Evolutionary conservation across 192 early-diverging fungal genomes (phyloP), one percentile per base, ranked within the genome.

Genomic region (Podila verticillata): DNA sequence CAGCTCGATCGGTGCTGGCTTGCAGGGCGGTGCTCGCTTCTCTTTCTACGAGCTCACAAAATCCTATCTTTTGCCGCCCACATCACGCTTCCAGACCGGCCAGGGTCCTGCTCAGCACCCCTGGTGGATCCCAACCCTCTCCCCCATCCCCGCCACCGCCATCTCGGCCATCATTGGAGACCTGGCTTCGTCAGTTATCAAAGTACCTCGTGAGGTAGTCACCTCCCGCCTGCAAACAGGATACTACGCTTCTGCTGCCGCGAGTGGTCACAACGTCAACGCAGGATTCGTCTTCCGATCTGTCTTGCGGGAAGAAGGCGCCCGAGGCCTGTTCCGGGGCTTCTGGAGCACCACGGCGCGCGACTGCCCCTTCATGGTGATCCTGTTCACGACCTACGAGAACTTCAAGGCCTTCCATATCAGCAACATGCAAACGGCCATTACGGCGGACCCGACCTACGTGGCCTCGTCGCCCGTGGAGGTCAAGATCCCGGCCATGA

Each of bases 331-430:
- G 31, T 93, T 92, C 83, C 70, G 86, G 7, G 93, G 93, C 1
- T 94, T 94, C 70, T 90, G 89, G 90, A 77, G 86, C 44, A 92
- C 90, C 20, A 90, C 91, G 5, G 87, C 87, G 5, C 80, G 93
- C 28, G 93, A 94, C 63, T 90, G 87, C 73, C 93, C 93, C 1
- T 94, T 94, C 86, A 94, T 94, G 93, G 83, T 90, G 22, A 93
- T 94, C 58, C 80, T 94, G 29, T 89, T 94, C 49, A 89, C 88
- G 15, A 90, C 91, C 20, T 94, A 94, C 60, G 93, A 94, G 57
- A 88, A 88, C 63, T 91, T 94, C 77, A 94, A 94, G 64, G 89
- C 87, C 10, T 82, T 86, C 48, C 92, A 93, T 48, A 87, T 84
- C 49, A 82, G 73, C 20, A 75, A 82, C 48, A n/a, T 82, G n/a